phyloP scores from a whole-genome alignment of 208 protist species.

The Acanthamoeba triangularis region DNA sequence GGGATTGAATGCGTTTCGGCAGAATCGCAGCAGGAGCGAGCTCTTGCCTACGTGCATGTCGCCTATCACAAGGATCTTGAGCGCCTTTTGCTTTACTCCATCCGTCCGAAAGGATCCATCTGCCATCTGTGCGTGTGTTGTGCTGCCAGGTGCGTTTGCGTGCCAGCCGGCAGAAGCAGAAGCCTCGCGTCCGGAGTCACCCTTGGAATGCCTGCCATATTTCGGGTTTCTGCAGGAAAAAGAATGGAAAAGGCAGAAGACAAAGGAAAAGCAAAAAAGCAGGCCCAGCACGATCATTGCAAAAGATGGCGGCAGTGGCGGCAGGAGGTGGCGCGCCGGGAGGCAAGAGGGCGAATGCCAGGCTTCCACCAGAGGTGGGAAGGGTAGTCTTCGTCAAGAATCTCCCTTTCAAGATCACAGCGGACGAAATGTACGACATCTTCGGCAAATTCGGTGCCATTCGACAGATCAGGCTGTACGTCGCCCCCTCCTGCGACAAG shows the following conservation, averaged over 20 bases:
- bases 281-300: too few relatives aligned
- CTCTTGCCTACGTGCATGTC: conserved; percentile 74
- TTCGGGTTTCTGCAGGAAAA: background rate
- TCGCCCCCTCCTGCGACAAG: background rate
- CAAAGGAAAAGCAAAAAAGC: background rate
- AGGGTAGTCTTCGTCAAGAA: conserved; percentile 94
- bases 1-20: conserved; percentile 20
- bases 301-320: background rate
- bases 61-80: conserved; percentile 75
- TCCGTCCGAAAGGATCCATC: background rate
- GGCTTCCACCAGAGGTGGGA: conserved; percentile 93
- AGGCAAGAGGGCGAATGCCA: conserved; percentile 7
- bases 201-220: background rate
- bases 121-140: background rate
- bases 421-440: conserved; percentile 95
- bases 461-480: conserved; percentile 93
- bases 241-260: background rate
- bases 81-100: conserved; percentile 36
- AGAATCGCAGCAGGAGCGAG: conserved; percentile 71
- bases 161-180: background rate
- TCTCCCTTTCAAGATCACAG: conserved; percentile 94
- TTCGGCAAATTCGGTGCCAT: conserved; percentile 96
- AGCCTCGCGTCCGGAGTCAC: too few relatives aligned
- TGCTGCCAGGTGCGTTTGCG: background rate
- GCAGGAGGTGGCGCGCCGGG: background rate